phyloP scores from a whole-genome alignment of 2,329 filamentous ascomycete genomes.

The Ploettnerulaceae sp. region DNA sequence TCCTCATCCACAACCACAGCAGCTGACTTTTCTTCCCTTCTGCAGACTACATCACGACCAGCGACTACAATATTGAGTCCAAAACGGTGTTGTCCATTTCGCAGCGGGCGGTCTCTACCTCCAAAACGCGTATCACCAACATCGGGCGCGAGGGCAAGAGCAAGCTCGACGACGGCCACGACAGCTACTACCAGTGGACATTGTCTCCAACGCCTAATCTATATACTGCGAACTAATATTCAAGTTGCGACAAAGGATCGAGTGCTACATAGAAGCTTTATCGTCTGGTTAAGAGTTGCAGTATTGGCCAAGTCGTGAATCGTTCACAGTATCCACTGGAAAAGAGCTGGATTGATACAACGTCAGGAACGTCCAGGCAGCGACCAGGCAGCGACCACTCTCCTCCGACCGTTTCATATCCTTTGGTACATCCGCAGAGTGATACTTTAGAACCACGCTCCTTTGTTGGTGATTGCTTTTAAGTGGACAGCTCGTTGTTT shows the following conservation, averaged over 20 bases:
- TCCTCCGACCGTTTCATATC: conserved; percentile 15
- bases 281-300: not conserved
- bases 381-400: conserved; percentile 17
- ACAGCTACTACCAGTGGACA: not conserved
- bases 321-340: not conserved
- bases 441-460: conserved; percentile 9
- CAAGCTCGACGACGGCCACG: not conserved
- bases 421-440: conserved; percentile 1
- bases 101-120: not conserved
- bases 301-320: conserved; percentile 1
- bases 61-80: not conserved
- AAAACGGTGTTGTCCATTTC: not conserved
- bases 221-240: not conserved
- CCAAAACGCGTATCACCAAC: not conserved
- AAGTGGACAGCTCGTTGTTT: conserved; percentile 23
- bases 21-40: conserved; percentile 5
- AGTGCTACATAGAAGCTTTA: not conserved
- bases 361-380: conserved; percentile 17
- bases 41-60: conserved; percentile 1
- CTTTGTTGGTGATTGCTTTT: conserved; percentile 10
- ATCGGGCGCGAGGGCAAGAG: not conserved
- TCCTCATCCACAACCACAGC: not conserved
- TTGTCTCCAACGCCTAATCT: not conserved
- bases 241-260: not conserved
- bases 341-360: not conserved